Evolutionary conservation across 495 filamentous ascomycete species (phyloP).

Genomic region (Talaromyces trachyspermus): DNA sequence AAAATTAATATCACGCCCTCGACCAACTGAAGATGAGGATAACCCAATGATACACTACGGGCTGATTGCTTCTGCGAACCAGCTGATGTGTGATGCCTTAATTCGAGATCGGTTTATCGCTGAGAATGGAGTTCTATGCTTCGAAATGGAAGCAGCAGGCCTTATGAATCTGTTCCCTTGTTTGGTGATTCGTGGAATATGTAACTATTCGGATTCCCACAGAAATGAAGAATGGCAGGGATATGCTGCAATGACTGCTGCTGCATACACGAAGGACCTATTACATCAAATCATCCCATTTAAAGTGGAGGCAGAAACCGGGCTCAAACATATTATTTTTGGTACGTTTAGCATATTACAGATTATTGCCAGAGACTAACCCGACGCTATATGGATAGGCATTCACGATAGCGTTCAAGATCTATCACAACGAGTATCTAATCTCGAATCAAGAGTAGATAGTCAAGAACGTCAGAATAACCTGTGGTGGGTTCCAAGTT

Average conservation of each 20-base stretch:
- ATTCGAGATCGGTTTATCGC: slow-evolving; percentile 21
- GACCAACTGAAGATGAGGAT: slow-evolving; percentile 6
- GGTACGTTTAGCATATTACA: not conserved
- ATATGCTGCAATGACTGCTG: slow-evolving; percentile 25
- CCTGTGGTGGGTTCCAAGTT: slow-evolving; percentile 13
- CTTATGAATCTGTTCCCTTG: slow-evolving; percentile 29
- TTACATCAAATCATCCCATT: slow-evolving; percentile 5
- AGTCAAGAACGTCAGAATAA: slow-evolving; percentile 7
- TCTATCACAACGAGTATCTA: slow-evolving; percentile 1
- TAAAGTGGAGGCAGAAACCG: slow-evolving; percentile 8
- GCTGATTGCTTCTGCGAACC: slow-evolving; percentile 16
- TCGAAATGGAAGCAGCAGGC: slow-evolving; percentile 30
- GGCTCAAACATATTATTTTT: slow-evolving; percentile 2
- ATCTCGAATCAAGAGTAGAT: slow-evolving; percentile 5
- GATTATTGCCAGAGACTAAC: not conserved
- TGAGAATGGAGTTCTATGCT: slow-evolving; percentile 24
- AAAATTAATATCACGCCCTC: not conserved
- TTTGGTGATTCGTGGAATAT: slow-evolving; percentile 28
- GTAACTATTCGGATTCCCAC: slow-evolving; percentile 29
- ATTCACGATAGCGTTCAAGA: slow-evolving; percentile 7
- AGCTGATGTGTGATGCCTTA: slow-evolving; percentile 13
- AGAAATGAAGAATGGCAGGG: slow-evolving; percentile 29
- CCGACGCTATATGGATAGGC: slow-evolving; percentile 2
- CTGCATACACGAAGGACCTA: slow-evolving; percentile 13
- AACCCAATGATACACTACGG: slow-evolving; percentile 16